Percentiles rank a stretch among this genome's conserved stretches.
Evolutionary conservation across 129 eudicot genomes (phyloP).

Genomic region (Helianthus tuberosus): DNA sequence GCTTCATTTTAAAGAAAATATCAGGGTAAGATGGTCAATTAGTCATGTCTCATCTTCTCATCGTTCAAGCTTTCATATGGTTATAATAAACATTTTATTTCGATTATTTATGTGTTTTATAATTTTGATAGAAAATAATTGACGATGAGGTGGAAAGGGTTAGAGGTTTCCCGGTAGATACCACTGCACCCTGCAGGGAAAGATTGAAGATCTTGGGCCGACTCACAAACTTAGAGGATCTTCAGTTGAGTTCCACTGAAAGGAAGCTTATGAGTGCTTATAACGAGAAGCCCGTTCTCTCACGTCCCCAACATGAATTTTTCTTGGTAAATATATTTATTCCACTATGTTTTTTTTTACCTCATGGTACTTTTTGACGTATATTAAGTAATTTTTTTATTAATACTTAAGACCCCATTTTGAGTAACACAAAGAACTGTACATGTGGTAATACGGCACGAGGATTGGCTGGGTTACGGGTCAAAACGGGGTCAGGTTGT

Average conservation of each 20-base stretch:
- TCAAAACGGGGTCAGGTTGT: background rate
- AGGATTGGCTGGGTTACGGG: background rate
- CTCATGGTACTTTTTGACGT: background rate
- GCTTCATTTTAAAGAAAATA: too few species aligned
- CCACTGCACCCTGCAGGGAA: slow-evolving; percentile 79
- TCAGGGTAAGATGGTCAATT: slow-evolving; percentile 58
- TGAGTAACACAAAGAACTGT: background rate
- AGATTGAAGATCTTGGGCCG: slow-evolving; percentile 90
- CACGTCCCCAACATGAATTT: slow-evolving; percentile 97
- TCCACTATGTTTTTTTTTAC: background rate
- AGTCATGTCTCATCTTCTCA: background rate
- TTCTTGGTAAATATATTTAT: slow-evolving; percentile 57
- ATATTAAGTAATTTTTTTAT: background rate
- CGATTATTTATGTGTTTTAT: background rate
- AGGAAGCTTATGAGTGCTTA: slow-evolving; percentile 90
- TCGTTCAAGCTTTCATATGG: background rate
- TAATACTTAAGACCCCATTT: background rate
- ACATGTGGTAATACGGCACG: background rate
- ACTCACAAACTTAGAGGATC: slow-evolving; percentile 72
- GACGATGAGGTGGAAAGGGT: slow-evolving; percentile 81
- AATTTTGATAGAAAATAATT: slow-evolving; percentile 65
- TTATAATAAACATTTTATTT: background rate
- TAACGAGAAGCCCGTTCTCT: slow-evolving; percentile 92
- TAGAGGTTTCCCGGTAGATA: slow-evolving; percentile 75
- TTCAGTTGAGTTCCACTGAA: slow-evolving; percentile 75